Percentiles rank a stretch among this genome's conserved stretches.
Conservation (phyloP, 2,329 filamentous ascomycete genomes). For the Hymenoscyphus infarciens region DNA sequence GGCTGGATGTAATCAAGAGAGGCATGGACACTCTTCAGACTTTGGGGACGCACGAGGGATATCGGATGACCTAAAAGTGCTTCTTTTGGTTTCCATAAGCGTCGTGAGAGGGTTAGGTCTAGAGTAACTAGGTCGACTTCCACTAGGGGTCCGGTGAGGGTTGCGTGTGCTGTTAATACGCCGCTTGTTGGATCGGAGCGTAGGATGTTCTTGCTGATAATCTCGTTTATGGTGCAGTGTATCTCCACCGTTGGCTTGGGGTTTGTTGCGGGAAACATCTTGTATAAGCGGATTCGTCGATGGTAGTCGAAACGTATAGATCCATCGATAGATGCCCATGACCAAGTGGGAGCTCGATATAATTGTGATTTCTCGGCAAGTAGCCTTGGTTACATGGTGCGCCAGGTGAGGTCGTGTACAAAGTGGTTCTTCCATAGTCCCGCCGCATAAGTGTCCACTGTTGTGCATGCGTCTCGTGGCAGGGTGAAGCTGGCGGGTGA, state of each 20-base stretch:
- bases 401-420: neutral
- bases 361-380: neutral
- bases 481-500: neutral
- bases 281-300: neutral
- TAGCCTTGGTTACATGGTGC: neutral
- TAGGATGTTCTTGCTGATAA: neutral
- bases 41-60: neutral
- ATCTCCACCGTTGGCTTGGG: neutral
- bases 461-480: neutral
- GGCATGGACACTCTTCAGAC: neutral
- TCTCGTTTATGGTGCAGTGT: neutral
- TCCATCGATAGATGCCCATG: conserved; percentile 12
- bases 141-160: neutral
- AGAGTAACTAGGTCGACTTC: neutral
- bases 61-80: neutral
- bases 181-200: neutral
- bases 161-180: neutral
- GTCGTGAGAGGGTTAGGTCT: neutral
- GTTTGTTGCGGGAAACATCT: neutral
- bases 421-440: conserved; percentile 7
- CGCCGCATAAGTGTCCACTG: neutral
- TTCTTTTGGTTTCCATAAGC: neutral
- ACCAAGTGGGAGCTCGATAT: conserved; percentile 7
- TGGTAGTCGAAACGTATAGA: neutral
- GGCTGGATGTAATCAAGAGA: neutral